A percentile compares a stretch with the other conserved stretches of the same genome.
Evolutionary conservation across 768 basidiomycete species (phyloP).

Genomic region (Lyophyllum shimeji): DNA sequence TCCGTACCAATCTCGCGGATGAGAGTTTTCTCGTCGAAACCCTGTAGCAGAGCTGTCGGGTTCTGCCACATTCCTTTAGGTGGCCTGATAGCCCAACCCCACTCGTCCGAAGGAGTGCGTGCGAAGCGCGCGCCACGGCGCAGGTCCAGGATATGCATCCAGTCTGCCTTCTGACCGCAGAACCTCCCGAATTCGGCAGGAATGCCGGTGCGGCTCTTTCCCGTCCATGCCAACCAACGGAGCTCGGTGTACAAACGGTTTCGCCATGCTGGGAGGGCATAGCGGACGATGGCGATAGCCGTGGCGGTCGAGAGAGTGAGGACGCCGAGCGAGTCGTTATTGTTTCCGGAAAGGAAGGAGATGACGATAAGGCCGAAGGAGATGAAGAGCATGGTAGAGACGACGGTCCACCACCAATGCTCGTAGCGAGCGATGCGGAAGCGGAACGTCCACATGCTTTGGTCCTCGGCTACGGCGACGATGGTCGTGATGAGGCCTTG

Average conservation of each 20-base stretch:
- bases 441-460: not conserved
- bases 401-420: not conserved
- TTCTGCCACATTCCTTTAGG: not conserved
- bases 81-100: not conserved
- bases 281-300: not conserved
- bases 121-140: not conserved
- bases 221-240: not conserved
- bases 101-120: not conserved
- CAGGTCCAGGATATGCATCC: not conserved
- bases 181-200: not conserved
- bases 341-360: not conserved
- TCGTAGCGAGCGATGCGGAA: not conserved
- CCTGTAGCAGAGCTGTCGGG: not conserved
- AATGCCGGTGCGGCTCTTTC: not conserved
- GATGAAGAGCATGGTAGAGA: not conserved
- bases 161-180: not conserved
- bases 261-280: not conserved
- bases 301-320: not conserved
- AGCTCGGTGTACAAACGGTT: not conserved
- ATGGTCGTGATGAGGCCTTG: not conserved
- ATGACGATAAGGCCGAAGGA: not conserved
- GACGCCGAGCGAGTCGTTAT: not conserved
- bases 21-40: not conserved
- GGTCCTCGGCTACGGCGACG: not conserved
- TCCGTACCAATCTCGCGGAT: not conserved